phyloP scores from a whole-genome alignment of 2,329 filamentous ascomycete species.

The Ceratocystis diversiconidia region DNA sequence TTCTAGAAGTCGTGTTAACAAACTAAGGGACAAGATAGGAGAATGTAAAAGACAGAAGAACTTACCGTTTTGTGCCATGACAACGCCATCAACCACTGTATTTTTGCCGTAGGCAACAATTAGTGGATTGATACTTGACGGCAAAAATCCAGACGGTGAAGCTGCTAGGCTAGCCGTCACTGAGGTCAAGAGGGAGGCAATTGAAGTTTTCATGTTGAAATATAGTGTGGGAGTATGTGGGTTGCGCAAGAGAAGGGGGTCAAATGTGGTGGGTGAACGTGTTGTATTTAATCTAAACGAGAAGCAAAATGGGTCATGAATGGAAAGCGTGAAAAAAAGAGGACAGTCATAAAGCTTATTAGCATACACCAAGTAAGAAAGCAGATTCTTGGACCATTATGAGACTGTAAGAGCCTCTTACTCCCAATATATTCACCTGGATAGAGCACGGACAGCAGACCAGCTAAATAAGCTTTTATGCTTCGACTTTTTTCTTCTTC shows the following conservation, averaged over 20 bases:
- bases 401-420: neutral
- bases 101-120: constrained; percentile 29
- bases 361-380: neutral
- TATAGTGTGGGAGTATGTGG: neutral
- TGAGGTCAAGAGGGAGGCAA: constrained; percentile 23
- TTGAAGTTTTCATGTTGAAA: constrained; percentile 23
- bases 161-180: constrained; percentile 26
- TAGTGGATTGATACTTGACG: constrained; percentile 27
- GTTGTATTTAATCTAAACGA: neutral
- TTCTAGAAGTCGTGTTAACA: constrained; percentile 20
- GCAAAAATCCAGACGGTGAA: constrained; percentile 31
- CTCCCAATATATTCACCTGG: neutral
- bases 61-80: constrained; percentile 28
- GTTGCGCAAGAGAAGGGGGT: neutral
- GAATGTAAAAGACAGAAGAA: neutral
- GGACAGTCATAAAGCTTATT: neutral
- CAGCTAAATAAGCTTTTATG: neutral
- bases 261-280: neutral
- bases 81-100: constrained; percentile 28
- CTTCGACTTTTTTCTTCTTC: neutral
- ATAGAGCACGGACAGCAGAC: neutral
- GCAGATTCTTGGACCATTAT: neutral
- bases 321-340: neutral
- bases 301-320: constrained; percentile 9
- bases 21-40: neutral